Evolutionary conservation across 306 rosid genomes (phyloP).

Genomic region (Prunus fruticosa): DNA sequence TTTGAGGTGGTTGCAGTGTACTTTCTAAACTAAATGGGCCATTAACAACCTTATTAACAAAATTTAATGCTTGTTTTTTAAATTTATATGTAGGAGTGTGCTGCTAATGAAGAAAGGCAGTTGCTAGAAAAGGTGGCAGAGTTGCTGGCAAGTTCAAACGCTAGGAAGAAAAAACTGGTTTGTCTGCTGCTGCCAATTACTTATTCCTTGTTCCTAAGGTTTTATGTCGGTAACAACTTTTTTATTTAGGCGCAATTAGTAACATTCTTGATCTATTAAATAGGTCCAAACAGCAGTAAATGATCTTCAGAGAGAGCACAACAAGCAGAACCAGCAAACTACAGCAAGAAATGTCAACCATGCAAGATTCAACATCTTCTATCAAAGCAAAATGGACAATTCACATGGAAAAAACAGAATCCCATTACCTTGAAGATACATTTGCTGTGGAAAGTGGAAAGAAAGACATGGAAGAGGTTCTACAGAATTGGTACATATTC

Average conservation of each 20-base stretch:
- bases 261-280: constrained; percentile 5
- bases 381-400: constrained; percentile 76
- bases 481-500: constrained; percentile 69
- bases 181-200: not conserved
- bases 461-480: constrained; percentile 79
- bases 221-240: not conserved
- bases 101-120: constrained; percentile 90
- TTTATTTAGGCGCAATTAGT: not conserved
- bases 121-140: constrained; percentile 90
- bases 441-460: constrained; percentile 81
- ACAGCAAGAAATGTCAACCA: constrained; percentile 79
- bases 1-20: constrained; percentile 68
- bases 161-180: constrained; percentile 95
- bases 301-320: constrained; percentile 95
- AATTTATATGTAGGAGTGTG: constrained; percentile 63
- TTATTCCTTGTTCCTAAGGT: not conserved
- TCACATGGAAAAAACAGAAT: constrained; percentile 87
- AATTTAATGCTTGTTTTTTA: constrained; percentile 5
- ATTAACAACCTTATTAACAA: not conserved
- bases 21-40: constrained; percentile 15
- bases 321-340: constrained; percentile 70
- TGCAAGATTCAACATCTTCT: constrained; percentile 78
- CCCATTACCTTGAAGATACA: constrained; percentile 72
- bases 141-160: constrained; percentile 83
- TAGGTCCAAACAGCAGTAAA: constrained; percentile 87